Evolutionary conservation across 495 filamentous ascomycete genomes (phyloP), one percentile per base, ranked within the genome.

Genomic region (Xylaria cubensis): DNA sequence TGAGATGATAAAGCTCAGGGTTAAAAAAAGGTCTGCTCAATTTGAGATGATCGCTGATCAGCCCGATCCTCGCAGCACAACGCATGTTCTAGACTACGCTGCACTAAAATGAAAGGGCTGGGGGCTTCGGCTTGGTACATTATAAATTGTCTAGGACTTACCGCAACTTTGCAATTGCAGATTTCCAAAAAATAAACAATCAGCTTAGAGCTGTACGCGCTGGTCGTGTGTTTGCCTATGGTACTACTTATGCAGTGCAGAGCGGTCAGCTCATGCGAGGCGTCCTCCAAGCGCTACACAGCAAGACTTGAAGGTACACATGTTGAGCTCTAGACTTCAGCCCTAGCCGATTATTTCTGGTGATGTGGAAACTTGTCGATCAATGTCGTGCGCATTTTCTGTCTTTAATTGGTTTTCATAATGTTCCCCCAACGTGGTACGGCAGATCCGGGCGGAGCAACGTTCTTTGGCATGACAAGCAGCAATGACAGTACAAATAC

Each of bases 1-100:
- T 12, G n/a, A 44, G 61, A 63, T 21, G 61, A 63, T 9, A 63
- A 63, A 63, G 61, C 61, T 63, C 15, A 10, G 39, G n/a, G n/a
- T 5, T 63, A 21, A 63, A 63, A 63, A 63, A 63, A 63, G 39
- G n/a, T 42, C 21, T 63, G 19, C 42, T 64, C 3, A 34, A 64
- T 64, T 64, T 64, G 62, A 48, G 42, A 34, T 48, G 24, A 48
- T 48, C 41, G 62, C 48, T 50, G 62, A 64, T 64, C 42, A 48
- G 19, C 24, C 62, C 8, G 61, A 63, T 63, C 61, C 34, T 42
- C n/a, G 36, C 58, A 34, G 29, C 55, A 34, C 36, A 39, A n/a
- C 36, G 58, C n/a, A 42, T n/a, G 36, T 21, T 21, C 61, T 63
- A 41, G 34, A 44, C 34, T 42, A 26, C 21, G 19, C 34, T 44